Conservation (phyloP, 768 basidiomycete species). For the Lepiota venenata region DNA sequence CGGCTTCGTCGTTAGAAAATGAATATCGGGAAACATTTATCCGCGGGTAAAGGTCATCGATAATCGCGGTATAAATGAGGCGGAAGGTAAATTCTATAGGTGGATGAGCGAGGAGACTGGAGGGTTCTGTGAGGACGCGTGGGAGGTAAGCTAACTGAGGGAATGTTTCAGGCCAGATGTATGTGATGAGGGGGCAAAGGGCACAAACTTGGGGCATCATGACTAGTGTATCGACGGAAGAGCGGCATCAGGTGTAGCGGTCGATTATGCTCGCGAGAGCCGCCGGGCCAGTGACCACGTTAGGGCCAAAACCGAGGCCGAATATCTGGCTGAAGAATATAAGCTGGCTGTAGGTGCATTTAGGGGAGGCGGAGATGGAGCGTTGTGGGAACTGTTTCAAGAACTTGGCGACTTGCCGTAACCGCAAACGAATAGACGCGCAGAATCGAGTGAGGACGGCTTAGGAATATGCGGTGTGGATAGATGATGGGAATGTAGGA, state of each 20-base stretch:
- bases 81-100: neutral
- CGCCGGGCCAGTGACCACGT: slow-evolving; percentile 57
- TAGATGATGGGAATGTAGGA: slow-evolving; percentile 48
- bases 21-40: neutral
- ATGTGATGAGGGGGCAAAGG: neutral
- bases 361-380: slow-evolving; percentile 30
- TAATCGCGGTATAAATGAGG: neutral
- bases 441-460: slow-evolving; percentile 54
- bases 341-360: neutral
- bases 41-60: neutral
- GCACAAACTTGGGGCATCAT: slow-evolving; percentile 59
- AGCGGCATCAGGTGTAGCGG: slow-evolving; percentile 50
- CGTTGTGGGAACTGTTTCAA: slow-evolving; percentile 53
- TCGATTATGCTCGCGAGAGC: slow-evolving; percentile 54
- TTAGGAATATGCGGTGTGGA: slow-evolving; percentile 60
- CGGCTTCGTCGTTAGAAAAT: neutral
- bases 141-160: slow-evolving; percentile 62
- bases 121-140: slow-evolving; percentile 60
- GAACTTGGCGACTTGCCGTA: slow-evolving; percentile 41
- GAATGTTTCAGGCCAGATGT: neutral
- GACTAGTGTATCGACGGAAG: slow-evolving; percentile 53
- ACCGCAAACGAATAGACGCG: slow-evolving; percentile 49
- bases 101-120: slow-evolving; percentile 38
- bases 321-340: slow-evolving; percentile 38
- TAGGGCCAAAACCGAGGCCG: slow-evolving; percentile 54